Evolutionary conservation across 805 yeast species (phyloP).

Genomic region (Candida chauliodis): DNA sequence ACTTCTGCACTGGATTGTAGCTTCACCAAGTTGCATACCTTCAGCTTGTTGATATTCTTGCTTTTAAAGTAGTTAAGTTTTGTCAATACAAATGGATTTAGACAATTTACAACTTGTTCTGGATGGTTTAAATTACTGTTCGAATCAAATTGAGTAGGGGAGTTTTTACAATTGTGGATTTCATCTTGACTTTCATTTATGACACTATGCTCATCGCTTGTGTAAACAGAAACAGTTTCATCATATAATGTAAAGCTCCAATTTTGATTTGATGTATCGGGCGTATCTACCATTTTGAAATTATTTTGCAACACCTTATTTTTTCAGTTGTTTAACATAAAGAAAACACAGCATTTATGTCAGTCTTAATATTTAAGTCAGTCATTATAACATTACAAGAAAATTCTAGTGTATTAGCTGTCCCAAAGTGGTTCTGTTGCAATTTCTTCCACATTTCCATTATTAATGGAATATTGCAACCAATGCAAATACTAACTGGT

Average conservation of each 20-base stretch:
- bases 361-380: no score
- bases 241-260: slow-evolving; percentile 10
- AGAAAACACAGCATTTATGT: no score
- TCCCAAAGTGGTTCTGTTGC: no score
- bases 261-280: neutral
- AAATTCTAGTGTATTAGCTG: no score
- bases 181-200: neutral
- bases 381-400: no score
- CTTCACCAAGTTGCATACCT: neutral
- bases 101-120: no score
- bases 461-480: no score
- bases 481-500: no score
- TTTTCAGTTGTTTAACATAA: no score
- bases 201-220: neutral
- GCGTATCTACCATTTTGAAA: neutral
- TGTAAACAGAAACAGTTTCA: neutral
- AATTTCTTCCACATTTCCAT: no score
- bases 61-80: slow-evolving; percentile 9
- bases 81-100: slow-evolving; percentile 7
- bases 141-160: no score
- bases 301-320: slow-evolving; percentile 5
- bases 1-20: neutral
- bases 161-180: neutral
- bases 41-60: slow-evolving; percentile 1
- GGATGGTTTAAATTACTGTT: neutral